phyloP scores from a whole-genome alignment of 2,329 filamentous ascomycete genomes.

The Sporothrix euskadiensis region DNA sequence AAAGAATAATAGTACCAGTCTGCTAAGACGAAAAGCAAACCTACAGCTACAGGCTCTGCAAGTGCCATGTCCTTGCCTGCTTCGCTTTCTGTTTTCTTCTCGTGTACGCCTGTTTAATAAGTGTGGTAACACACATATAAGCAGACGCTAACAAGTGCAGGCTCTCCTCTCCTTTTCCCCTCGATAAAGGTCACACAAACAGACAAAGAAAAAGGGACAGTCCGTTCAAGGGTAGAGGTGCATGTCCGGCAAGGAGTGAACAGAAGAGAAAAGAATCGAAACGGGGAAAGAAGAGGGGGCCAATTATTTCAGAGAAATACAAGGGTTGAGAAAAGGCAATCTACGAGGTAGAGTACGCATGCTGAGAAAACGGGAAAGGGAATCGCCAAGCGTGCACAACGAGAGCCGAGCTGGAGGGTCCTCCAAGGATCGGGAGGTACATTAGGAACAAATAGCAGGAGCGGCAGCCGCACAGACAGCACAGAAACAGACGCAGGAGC shows the following conservation, averaged over 20 bases:
- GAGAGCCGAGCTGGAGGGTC: slow-evolving; percentile 5
- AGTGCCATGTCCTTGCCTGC: not conserved
- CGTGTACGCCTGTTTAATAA: not conserved
- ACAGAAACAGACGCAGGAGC: not conserved
- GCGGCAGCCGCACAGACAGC: not conserved
- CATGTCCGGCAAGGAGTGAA: not conserved
- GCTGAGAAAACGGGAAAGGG: not conserved
- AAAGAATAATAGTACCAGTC: not conserved
- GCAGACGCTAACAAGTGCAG: not conserved
- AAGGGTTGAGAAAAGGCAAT: not conserved
- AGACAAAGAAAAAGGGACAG: not conserved
- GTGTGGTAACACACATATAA: not conserved
- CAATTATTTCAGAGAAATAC: not conserved
- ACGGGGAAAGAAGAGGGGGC: not conserved
- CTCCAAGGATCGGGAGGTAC: not conserved
- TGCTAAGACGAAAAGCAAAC: not conserved
- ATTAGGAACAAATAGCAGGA: not conserved
- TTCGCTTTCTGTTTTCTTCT: not conserved
- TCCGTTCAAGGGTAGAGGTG: not conserved
- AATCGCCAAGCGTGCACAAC: not conserved
- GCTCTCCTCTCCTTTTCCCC: not conserved
- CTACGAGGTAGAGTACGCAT: not conserved
- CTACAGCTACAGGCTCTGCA: not conserved
- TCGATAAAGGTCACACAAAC: not conserved
- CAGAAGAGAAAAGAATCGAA: not conserved